A percentile compares a stretch with the other conserved stretches of the same genome.
Evolutionary conservation across 1,284 basidiomycete genomes (phyloP).

Genomic region (Sporisorium scitamineum): DNA sequence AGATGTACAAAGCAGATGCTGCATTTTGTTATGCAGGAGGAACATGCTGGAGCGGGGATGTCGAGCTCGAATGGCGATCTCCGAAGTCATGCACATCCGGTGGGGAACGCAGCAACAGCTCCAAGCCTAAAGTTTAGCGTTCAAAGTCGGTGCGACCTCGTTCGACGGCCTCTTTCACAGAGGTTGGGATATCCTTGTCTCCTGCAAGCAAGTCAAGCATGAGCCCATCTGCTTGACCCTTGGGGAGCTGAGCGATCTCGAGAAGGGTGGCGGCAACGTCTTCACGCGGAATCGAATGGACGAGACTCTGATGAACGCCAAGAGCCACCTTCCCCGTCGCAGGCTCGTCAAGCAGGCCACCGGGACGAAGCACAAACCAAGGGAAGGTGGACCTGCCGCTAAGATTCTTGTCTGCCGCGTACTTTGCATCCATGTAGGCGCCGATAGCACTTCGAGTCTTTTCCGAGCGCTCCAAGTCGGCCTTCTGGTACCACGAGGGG

Average conservation of each 20-base stretch:
- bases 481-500: slow-evolving; percentile 42
- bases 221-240: slow-evolving; percentile 73
- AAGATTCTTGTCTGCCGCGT: slow-evolving; percentile 79
- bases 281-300: slow-evolving; percentile 71
- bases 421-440: slow-evolving; percentile 52
- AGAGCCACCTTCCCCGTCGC: slow-evolving; percentile 52
- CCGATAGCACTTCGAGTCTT: slow-evolving; percentile 49
- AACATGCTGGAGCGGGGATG: not conserved
- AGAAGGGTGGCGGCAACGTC: slow-evolving; percentile 76
- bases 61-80: slow-evolving; percentile 1
- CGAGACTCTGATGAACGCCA: slow-evolving; percentile 38
- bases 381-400: slow-evolving; percentile 75
- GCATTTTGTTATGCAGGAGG: not conserved
- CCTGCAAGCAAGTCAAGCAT: slow-evolving; percentile 78
- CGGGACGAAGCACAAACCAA: slow-evolving; percentile 80
- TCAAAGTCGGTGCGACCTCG: slow-evolving; percentile 72
- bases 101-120: not conserved
- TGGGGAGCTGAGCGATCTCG: slow-evolving; percentile 74
- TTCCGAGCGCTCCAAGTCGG: slow-evolving; percentile 64
- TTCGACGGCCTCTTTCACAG: slow-evolving; percentile 73
- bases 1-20: not conserved
- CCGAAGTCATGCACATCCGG: not conserved
- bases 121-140: slow-evolving; percentile 18
- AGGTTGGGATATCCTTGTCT: slow-evolving; percentile 73
- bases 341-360: slow-evolving; percentile 73